Conservation (phyloP, 768 basidiomycete genomes). For the Hebeloma cylindrosporum region DNA sequence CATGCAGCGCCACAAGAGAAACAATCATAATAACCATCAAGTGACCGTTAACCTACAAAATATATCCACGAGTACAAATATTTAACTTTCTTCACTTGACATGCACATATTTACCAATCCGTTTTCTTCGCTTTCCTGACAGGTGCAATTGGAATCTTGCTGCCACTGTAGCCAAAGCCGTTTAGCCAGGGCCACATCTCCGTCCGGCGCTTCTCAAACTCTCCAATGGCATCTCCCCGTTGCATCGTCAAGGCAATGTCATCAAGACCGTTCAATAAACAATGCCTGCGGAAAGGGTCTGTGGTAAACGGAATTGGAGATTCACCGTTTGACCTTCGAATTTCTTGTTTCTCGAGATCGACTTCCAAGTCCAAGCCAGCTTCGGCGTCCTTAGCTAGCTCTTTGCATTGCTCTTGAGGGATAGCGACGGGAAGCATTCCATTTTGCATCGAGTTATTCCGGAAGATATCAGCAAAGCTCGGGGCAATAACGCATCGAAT, state of each 20-base stretch:
- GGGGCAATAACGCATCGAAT: slow-evolving; percentile 87
- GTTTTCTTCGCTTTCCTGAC: slow-evolving; percentile 49
- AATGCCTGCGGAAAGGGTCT: slow-evolving; percentile 91
- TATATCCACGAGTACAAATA: slow-evolving; percentile 2
- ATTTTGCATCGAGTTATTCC: slow-evolving; percentile 89
- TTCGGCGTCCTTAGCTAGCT: slow-evolving; percentile 76
- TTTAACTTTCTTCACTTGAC: background rate
- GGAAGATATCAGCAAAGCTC: slow-evolving; percentile 90
- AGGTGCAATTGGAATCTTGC: slow-evolving; percentile 61
- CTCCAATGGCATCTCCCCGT: slow-evolving; percentile 65
- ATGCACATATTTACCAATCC: slow-evolving; percentile 60
- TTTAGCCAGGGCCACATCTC: slow-evolving; percentile 94
- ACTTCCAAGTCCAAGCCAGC: slow-evolving; percentile 77
- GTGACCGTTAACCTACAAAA: too few species aligned
- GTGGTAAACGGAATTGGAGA: slow-evolving; percentile 72
- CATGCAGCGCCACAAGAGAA: too few species aligned
- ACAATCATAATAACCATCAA: too few species aligned
- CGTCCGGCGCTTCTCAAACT: slow-evolving; percentile 79
- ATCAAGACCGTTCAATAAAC: slow-evolving; percentile 93
- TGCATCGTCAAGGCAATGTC: slow-evolving; percentile 95
- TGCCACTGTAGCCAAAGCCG: slow-evolving; percentile 87
- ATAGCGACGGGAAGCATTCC: slow-evolving; percentile 83
- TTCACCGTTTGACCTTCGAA: slow-evolving; percentile 73
- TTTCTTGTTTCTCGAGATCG: slow-evolving; percentile 79
- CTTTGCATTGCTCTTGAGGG: slow-evolving; percentile 66